Evolutionary conservation across 2,329 filamentous ascomycete genomes (phyloP).

Genomic region (Sporothrix dimorphospora): DNA sequence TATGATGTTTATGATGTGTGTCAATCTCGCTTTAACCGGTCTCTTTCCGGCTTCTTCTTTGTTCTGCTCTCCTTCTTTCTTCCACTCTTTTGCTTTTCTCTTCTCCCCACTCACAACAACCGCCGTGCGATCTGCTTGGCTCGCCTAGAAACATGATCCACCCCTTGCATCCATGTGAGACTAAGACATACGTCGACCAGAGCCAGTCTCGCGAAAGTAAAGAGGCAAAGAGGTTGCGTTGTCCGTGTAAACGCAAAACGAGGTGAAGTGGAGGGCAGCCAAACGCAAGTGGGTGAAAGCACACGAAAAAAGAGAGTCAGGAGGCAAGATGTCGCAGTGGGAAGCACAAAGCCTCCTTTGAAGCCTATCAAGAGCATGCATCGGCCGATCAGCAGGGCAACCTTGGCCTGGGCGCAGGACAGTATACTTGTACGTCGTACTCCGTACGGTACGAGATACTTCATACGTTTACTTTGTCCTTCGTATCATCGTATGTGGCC

Average conservation of each 20-base stretch:
- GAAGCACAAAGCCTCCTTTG: not conserved
- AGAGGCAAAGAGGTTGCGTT: not conserved
- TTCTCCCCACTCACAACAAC: not conserved
- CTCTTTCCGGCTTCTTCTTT: not conserved
- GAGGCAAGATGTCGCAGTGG: not conserved
- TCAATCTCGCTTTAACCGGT: constrained; percentile 4
- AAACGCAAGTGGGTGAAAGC: no score
- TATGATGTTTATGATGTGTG: not conserved
- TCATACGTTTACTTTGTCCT: no score
- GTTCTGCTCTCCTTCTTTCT: no score
- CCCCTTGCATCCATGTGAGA: constrained; percentile 27
- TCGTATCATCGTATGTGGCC: no score
- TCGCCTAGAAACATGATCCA: constrained; percentile 1
- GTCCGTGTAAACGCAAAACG: constrained; percentile 1
- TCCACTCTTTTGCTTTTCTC: not conserved
- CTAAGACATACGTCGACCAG: constrained; percentile 1
- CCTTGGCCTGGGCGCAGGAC: not conserved
- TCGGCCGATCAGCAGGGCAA: not conserved
- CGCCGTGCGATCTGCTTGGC: constrained; percentile 18
- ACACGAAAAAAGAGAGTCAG: not conserved
- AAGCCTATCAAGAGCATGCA: not conserved
- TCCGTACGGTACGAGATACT: no score
- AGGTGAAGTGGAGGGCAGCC: not conserved
- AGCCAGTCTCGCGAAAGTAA: not conserved
- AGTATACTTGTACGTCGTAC: no score